Evolutionary conservation across 306 rosid species (phyloP), one percentile per base, ranked within the genome.

Genomic region (Vigna nakashimae): DNA sequence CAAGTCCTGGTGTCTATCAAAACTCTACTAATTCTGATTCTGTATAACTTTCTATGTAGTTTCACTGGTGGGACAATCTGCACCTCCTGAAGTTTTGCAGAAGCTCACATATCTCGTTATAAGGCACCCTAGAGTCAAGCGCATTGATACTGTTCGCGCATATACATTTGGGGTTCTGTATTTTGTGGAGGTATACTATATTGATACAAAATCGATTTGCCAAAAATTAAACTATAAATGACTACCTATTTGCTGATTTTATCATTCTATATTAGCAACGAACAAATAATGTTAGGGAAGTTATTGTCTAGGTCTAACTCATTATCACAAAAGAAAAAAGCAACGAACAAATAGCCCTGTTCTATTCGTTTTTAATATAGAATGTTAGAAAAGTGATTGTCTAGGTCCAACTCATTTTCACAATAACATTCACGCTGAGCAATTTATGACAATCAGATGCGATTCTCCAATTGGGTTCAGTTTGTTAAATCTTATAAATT

Each of bases 81-180:
- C 99, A 52, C 88, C 99, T 82, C 96, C 96, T 22, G 98, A 96
- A 86, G 79, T 96, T 69, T 71, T 96, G 80, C 93, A 91, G 88
- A 92, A 86, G 88, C 78, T 96, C 40, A 92, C 99, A 36, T 96
- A 96, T 84, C 91, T 92, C 38, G 91, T 75, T 71, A 55, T 91
- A 69, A 85, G 83, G 86, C 87, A 90, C 82, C 99, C 98, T 46
- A 42, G 64, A 73, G 84, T 96, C 75, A 86, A 91, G 77, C 97
- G 98, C 0, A 62, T 96, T 17, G 99, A 95, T 84, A 95, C 99
- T 7, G 96, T 95, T 75, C 98, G 99, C 0, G 99, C 99, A 5
- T 95, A 95, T 89, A 95, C 98, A 69, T 95, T 95, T 69, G 99
- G 99, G 0, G 99, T 78, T 83, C 92, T 95, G 67, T 95, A 92